Conservation (phyloP, 495 filamentous ascomycete species). For the Talaromyces nanjingensis region DNA sequence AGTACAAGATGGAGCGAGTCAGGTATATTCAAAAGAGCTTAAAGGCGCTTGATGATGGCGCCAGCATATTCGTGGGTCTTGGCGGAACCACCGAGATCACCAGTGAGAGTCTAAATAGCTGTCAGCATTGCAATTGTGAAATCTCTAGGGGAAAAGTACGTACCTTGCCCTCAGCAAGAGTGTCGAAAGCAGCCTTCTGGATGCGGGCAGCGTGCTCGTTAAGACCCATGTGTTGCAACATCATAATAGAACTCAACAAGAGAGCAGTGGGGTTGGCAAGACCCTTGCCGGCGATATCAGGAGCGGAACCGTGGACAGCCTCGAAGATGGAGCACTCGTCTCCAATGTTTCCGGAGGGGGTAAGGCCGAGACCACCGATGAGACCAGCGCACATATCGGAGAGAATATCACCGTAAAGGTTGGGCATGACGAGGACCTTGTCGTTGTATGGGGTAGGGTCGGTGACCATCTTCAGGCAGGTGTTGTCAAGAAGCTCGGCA, state of each 20-base stretch:
- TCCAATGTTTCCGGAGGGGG: slow-evolving; percentile 96
- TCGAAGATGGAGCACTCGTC: slow-evolving; percentile 99
- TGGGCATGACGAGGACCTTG: slow-evolving; percentile 99
- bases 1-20: slow-evolving; percentile 7
- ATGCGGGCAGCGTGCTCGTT: slow-evolving; percentile 78
- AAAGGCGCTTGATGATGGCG: slow-evolving; percentile 84
- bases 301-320: slow-evolving; percentile 95
- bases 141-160: slow-evolving; percentile 13
- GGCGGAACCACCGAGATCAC: slow-evolving; percentile 88
- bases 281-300: slow-evolving; percentile 93
- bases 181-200: slow-evolving; percentile 89
- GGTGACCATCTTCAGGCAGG: slow-evolving; percentile 95
- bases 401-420: slow-evolving; percentile 98
- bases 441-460: slow-evolving; percentile 94
- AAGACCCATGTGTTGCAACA: slow-evolving; percentile 97
- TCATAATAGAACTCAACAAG: slow-evolving; percentile 91
- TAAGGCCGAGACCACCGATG: slow-evolving; percentile 94
- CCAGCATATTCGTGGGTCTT: slow-evolving; percentile 87
- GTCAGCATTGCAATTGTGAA: slow-evolving; percentile 12
- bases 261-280: slow-evolving; percentile 94
- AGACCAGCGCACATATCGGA: slow-evolving; percentile 99
- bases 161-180: slow-evolving; percentile 89
- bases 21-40: slow-evolving; percentile 21
- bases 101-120: slow-evolving; percentile 60
- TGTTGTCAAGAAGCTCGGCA: slow-evolving; percentile 95